These are phyloP conservation scores for Stevia rebaudiana DNA, from an alignment of 140 eudicot species.

Conservation along the genomic window DNA sequence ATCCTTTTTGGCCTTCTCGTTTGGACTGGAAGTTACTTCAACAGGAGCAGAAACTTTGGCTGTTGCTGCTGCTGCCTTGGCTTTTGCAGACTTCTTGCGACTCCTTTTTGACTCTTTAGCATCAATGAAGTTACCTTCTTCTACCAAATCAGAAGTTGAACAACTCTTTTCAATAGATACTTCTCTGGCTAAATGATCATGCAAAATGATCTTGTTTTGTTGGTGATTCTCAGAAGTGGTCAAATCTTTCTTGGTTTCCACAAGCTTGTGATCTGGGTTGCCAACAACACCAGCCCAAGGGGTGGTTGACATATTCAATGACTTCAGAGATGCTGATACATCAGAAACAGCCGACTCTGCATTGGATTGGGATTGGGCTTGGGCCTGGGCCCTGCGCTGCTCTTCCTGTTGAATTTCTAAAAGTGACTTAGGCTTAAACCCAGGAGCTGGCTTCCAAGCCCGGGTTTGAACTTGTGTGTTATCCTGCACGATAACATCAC, in stretches of 20 bases:
- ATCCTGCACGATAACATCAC: slow-evolving; percentile 25
- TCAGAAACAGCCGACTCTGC: slow-evolving; percentile 42
- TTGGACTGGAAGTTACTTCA: slow-evolving; percentile 53
- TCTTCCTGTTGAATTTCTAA: slow-evolving; percentile 93
- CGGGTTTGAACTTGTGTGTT: slow-evolving; percentile 39
- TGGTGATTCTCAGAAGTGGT: slow-evolving; percentile 33
- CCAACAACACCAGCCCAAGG: slow-evolving; percentile 68
- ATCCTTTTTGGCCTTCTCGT: slow-evolving; percentile 59
- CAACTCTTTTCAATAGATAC: slow-evolving; percentile 36
- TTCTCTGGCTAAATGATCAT: slow-evolving; percentile 54
- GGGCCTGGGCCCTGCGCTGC: slow-evolving; percentile 62
- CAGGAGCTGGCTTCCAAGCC: slow-evolving; percentile 95
- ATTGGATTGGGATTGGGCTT: slow-evolving; percentile 17
- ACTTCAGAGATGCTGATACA: slow-evolving; percentile 50
- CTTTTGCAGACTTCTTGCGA: slow-evolving; percentile 84
- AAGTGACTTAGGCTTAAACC: slow-evolving; percentile 86
- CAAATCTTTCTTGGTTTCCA: slow-evolving; percentile 34
- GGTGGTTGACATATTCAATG: slow-evolving; percentile 39
- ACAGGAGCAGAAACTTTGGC: slow-evolving; percentile 46
- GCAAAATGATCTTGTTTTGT: slow-evolving; percentile 51
- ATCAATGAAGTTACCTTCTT: slow-evolving; percentile 62
- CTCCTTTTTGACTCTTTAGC: slow-evolving; percentile 87
- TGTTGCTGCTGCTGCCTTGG: slow-evolving; percentile 59
- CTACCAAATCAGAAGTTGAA: slow-evolving; percentile 34
- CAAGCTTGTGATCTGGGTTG: slow-evolving; percentile 37